These are phyloP conservation scores for Stachybotrys chartarum DNA, from an alignment of 2,329 filamentous ascomycete genomes.

Conservation along the genomic window DNA sequence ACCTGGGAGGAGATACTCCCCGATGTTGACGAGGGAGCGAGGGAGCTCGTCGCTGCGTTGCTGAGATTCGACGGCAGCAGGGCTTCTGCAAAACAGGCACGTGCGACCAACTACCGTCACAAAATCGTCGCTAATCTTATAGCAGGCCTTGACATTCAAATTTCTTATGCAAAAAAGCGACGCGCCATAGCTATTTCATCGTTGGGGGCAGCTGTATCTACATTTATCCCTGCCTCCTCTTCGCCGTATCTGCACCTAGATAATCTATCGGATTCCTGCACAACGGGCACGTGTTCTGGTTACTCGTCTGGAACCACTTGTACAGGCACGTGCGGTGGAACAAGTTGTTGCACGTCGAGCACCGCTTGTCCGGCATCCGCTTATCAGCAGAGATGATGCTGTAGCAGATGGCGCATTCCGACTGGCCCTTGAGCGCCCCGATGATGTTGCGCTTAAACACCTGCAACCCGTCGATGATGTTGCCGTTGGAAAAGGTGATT, in stretches of 20 bases:
- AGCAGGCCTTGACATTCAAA: conserved; percentile 14
- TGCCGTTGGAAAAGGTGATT: conserved; percentile 88
- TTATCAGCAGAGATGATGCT: conserved; percentile 85
- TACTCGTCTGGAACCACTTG: conserved; percentile 95
- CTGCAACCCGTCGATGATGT: conserved; percentile 76
- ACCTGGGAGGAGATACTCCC: conserved; percentile 66
- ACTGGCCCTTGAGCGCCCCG: conserved; percentile 84
- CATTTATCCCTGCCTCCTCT: conserved; percentile 22
- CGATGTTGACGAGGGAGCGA: conserved; percentile 47
- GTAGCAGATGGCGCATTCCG: conserved; percentile 95
- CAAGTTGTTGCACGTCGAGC: conserved; percentile 84
- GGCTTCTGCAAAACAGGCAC: conserved; percentile 50
- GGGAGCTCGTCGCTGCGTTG: conserved; percentile 59
- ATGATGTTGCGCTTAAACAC: conserved; percentile 83
- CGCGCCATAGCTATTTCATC: background rate
- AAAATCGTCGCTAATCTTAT: conserved; percentile 3
- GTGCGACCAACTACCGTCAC: background rate
- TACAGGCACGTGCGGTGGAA: conserved; percentile 89
- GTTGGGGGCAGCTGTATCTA: background rate
- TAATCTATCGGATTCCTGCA: conserved; percentile 83
- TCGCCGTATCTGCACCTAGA: conserved; percentile 31
- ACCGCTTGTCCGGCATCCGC: conserved; percentile 85
- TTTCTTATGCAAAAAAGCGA: conserved; percentile 4
- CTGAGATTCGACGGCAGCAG: conserved; percentile 68
- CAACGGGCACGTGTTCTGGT: conserved; percentile 83